Percentiles rank a stretch among this genome's conserved stretches.
Evolutionary conservation across 129 eudicot species (phyloP).

Genomic region (Arctium minus): DNA sequence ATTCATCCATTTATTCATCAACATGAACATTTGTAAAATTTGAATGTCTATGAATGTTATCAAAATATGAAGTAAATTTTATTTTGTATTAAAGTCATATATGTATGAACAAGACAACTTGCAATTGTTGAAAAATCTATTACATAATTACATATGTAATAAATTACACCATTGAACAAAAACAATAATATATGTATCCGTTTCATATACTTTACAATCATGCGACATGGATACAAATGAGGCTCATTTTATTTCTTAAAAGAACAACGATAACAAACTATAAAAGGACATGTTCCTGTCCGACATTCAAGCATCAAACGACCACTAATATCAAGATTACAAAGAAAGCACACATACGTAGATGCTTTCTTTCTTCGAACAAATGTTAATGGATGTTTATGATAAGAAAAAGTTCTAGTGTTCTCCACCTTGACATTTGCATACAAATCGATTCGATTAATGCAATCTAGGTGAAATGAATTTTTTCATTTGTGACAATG

Average conservation of each 20-base stretch:
- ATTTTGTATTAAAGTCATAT: not conserved
- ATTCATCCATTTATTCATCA: not conserved
- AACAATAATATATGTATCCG: not conserved
- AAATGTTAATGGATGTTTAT: constrained; percentile 1
- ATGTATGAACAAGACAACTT: not conserved
- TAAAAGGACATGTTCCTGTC: not conserved
- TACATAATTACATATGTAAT: not conserved
- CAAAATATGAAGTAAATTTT: not conserved
- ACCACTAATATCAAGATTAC: constrained; percentile 7
- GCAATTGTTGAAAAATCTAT: not conserved
- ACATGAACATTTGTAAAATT: not conserved
- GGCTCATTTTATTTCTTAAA: not conserved
- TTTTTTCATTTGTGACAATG: not conserved
- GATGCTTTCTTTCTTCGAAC: not conserved
- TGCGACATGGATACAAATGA: not conserved
- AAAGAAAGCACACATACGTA: not conserved
- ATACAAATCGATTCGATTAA: not conserved
- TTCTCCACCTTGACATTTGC: not conserved
- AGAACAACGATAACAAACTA: not conserved
- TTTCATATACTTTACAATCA: not conserved
- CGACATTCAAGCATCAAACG: not conserved
- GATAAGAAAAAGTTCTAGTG: not conserved
- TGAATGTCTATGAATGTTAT: too few relatives aligned
- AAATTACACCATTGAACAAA: not conserved
- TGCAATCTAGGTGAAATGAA: not conserved